These are phyloP conservation scores for Podila verticillata DNA, from an alignment of 192 early-diverging fungal species.

Conservation along the genomic window DNA sequence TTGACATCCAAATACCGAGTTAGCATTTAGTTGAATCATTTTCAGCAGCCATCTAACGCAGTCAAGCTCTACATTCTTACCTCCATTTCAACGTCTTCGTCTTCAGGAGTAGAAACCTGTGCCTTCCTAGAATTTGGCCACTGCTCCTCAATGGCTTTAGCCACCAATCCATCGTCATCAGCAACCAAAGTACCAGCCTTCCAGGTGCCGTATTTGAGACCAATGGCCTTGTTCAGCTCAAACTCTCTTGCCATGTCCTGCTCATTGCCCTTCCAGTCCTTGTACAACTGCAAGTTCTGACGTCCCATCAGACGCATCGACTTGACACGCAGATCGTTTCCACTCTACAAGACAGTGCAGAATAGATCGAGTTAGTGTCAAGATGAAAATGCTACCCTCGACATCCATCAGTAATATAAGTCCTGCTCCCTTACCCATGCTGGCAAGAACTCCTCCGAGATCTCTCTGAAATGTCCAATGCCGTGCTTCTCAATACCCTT, in stretches of 20 bases:
- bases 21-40: too few relatives aligned
- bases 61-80: not conserved
- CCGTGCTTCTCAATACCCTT: slow-evolving; percentile 85
- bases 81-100: slow-evolving; percentile 49
- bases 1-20: too few relatives aligned
- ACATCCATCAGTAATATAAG: not conserved
- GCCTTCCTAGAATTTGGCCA: slow-evolving; percentile 45
- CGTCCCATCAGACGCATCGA: slow-evolving; percentile 85
- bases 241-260: slow-evolving; percentile 76
- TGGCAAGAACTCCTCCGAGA: slow-evolving; percentile 78
- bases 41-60: too few relatives aligned
- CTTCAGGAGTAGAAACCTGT: slow-evolving; percentile 28
- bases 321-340: slow-evolving; percentile 87
- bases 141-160: slow-evolving; percentile 51
- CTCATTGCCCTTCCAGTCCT: slow-evolving; percentile 83
- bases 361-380: not conserved
- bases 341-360: slow-evolving; percentile 45
- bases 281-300: slow-evolving; percentile 88
- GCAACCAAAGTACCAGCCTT: slow-evolving; percentile 83
- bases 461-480: slow-evolving; percentile 90
- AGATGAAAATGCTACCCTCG: slow-evolving; percentile 3
- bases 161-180: slow-evolving; percentile 83
- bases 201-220: slow-evolving; percentile 78
- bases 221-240: slow-evolving; percentile 84
- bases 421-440: slow-evolving; percentile 69